phyloP scores from a whole-genome alignment of 2,329 filamentous ascomycete species.

The Didymella sp. region DNA sequence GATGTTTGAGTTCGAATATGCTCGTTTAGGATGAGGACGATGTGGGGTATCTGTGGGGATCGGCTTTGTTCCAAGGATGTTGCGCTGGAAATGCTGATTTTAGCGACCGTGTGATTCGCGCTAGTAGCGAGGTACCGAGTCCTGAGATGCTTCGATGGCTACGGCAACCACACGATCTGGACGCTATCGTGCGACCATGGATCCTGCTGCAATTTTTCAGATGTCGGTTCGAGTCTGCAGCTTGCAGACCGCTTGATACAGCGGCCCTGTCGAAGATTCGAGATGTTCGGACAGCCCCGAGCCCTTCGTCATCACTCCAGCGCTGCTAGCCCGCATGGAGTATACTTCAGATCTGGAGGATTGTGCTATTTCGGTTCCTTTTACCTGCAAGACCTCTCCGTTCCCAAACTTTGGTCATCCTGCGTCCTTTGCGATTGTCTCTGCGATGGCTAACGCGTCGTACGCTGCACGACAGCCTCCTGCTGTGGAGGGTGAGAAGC shows the following conservation, averaged over 20 bases:
- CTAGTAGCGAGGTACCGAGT: constrained; percentile 6
- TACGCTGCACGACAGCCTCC: constrained; percentile 42
- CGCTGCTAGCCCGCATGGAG: constrained; percentile 8
- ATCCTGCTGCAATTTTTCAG: neutral
- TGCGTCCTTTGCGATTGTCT: neutral
- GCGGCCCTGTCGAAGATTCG: neutral
- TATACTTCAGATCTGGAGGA: constrained; percentile 24
- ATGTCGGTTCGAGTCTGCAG: neutral
- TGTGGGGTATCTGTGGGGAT: constrained; percentile 22
- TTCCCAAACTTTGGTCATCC: neutral
- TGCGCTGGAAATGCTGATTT: constrained; percentile 1
- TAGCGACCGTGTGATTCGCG: constrained; percentile 4
- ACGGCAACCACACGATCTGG: constrained; percentile 3
- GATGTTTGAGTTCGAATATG: constrained; percentile 5
- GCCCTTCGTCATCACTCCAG: constrained; percentile 12
- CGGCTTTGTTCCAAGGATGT: neutral
- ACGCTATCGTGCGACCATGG: neutral
- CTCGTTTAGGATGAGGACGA: constrained; percentile 2
- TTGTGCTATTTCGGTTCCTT: neutral
- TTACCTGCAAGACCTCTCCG: neutral
- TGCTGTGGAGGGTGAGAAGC: constrained; percentile 36
- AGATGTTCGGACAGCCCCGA: neutral
- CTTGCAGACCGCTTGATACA: constrained; percentile 1
- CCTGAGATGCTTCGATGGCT: constrained; percentile 2
- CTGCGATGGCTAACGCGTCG: constrained; percentile 25